phyloP scores from a whole-genome alignment of 2,329 filamentous ascomycete genomes.

The Sphaerulina populicola region DNA sequence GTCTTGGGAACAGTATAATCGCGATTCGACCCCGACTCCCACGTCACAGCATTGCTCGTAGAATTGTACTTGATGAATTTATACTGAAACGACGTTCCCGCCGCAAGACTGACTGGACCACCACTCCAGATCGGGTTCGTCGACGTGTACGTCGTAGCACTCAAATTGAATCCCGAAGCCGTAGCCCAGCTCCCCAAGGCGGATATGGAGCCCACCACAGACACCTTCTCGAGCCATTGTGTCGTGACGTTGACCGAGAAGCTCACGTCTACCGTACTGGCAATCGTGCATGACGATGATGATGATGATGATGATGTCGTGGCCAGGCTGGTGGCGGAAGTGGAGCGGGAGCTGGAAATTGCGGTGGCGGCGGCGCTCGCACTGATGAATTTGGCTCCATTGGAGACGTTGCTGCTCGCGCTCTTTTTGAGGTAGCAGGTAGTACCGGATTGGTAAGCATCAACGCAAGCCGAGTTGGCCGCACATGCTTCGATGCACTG shows the following conservation, averaged over 20 bases:
- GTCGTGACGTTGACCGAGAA: conserved; percentile 55
- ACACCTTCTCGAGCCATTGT: conserved; percentile 54
- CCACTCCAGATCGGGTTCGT: conserved; percentile 55
- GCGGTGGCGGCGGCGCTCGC: conserved; percentile 36
- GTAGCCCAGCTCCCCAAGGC: conserved; percentile 55
- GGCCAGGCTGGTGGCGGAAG: conserved; percentile 23
- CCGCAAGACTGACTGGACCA: conserved; percentile 46
- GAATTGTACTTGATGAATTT: conserved; percentile 58
- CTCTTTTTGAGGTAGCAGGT: conserved; percentile 29
- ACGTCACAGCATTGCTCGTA: conserved; percentile 44
- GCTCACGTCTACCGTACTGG: conserved; percentile 47
- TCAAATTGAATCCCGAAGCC: conserved; percentile 47
- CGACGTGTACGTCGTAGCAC: conserved; percentile 50
- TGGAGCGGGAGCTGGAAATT: conserved; percentile 32
- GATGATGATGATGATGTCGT: conserved; percentile 20
- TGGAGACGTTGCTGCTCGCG: conserved; percentile 10
- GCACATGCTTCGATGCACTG: conserved; percentile 15
- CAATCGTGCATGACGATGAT: conserved; percentile 19
- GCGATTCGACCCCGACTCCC: conserved; percentile 53
- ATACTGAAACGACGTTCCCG: conserved; percentile 46
- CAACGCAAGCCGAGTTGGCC: conserved; percentile 7
- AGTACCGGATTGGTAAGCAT: conserved; percentile 17
- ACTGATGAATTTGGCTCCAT: conserved; percentile 20
- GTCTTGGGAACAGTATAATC: conserved; percentile 35
- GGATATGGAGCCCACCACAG: conserved; percentile 52